These are phyloP conservation scores for Puccinellia tenuiflora DNA, from an alignment of 176 grass and related monocot genomes.

Conservation along the genomic window DNA sequence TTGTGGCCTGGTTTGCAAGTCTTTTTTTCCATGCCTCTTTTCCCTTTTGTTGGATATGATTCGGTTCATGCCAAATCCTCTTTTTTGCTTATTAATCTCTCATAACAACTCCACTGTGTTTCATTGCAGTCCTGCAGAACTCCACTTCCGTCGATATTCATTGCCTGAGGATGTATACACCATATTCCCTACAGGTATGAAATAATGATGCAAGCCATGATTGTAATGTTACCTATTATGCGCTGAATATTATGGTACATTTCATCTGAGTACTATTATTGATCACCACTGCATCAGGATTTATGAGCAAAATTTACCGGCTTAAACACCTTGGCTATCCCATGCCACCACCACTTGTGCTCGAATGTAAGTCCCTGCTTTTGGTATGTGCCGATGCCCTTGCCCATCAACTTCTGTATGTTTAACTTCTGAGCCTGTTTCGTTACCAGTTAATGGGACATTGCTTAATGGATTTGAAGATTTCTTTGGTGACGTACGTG, in stretches of 20 bases:
- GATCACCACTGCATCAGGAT: neutral
- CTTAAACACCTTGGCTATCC: neutral
- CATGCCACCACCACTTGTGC: slow-evolving; percentile 22
- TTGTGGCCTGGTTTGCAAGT: neutral
- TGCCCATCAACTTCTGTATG: neutral
- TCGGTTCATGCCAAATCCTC: neutral
- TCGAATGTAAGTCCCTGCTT: slow-evolving; percentile 1
- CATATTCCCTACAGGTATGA: slow-evolving; percentile 18
- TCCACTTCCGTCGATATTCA: neutral
- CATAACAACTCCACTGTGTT: neutral
- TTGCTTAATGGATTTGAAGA: slow-evolving; percentile 20
- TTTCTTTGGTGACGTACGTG: neutral
- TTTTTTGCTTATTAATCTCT: neutral
- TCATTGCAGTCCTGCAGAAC: neutral
- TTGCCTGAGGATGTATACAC: neutral
- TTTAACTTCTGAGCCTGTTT: neutral
- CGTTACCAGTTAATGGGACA: slow-evolving; percentile 4
- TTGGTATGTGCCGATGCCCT: neutral
- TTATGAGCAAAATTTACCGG: neutral
- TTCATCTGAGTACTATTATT: neutral
- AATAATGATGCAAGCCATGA: neutral
- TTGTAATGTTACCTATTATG: neutral
- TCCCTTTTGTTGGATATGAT: neutral
- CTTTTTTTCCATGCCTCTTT: neutral
- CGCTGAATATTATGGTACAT: neutral